Evolutionary conservation across 495 filamentous ascomycete genomes (phyloP), one percentile per base, ranked within the genome.

Genomic region (Tuber calosporum): DNA sequence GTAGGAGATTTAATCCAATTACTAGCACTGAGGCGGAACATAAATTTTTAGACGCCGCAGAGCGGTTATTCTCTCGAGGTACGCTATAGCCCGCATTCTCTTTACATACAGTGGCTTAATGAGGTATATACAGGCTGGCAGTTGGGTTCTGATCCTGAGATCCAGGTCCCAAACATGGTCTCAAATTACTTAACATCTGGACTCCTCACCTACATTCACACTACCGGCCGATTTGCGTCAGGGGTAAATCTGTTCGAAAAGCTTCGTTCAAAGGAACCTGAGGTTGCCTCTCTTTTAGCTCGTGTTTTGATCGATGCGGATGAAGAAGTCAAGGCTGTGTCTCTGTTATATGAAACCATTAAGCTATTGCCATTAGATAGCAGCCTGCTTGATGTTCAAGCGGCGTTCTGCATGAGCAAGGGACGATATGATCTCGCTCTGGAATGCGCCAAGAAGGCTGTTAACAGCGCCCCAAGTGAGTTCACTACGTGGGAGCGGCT

Each of bases 131-230:
- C 77, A 96, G 93, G 94, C 69, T 94, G 93, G 87, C 93, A 97
- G 82, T 86, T 99, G 39, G 96, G 95, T 69, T 98, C 96, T 19
- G 95, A 99, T 80, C 93, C 95, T 1, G 91, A 97, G 79, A 96
- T 97, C 1, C 95, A 99, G 84, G 96, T 98, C 2, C 95, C 95
- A 1, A 98, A 97, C 79, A 89, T 92, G 43, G 95, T 97, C 66
- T 94, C 92, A n/a, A 99, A 99, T 81, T 96, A 99, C 80, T 88
- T 99, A 92, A 99, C 81, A 87, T 98, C 40, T 93, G 96, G 95
- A 22, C 88, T 99, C 1, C 86, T 99, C n/a, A 91, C 92, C 80
- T 99, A 99, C 80, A 97, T 99, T 78, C 89, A 93, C 70, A 98
- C 95, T 0, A 98, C 96, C 11, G 96, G 95, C 15, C 89, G 95